phyloP scores from a whole-genome alignment of 192 early-diverging fungal species.

The Coemansia sp. region DNA sequence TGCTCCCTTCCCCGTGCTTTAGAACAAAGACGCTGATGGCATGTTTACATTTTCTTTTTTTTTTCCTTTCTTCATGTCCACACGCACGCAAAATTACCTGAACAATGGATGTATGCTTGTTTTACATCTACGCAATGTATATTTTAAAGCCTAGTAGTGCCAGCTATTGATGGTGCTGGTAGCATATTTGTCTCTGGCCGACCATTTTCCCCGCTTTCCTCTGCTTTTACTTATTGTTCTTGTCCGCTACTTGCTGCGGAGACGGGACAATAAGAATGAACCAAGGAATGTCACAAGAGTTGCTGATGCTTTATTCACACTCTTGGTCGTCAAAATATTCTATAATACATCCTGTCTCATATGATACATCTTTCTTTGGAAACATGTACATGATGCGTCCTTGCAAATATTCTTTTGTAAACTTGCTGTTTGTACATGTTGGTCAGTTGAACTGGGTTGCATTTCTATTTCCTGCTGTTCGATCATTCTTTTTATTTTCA shows the following conservation, averaged over 20 bases:
- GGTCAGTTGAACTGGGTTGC: background rate
- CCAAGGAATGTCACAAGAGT: background rate
- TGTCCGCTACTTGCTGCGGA: background rate
- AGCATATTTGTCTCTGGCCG: background rate
- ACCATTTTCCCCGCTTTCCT: background rate
- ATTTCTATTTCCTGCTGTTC: background rate
- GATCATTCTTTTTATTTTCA: background rate
- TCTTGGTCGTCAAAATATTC: background rate
- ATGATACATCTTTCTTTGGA: background rate
- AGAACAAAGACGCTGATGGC: background rate
- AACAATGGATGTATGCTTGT: background rate
- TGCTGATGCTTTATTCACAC: background rate
- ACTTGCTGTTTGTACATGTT: background rate
- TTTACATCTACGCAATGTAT: background rate
- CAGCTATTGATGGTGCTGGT: background rate
- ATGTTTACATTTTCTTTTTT: background rate
- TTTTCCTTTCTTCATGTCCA: background rate
- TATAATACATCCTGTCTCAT: constrained; percentile 3
- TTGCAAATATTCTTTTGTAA: background rate
- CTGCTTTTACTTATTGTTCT: background rate
- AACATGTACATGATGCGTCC: background rate
- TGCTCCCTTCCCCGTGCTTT: background rate
- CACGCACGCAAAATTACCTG: background rate
- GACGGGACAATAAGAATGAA: background rate
- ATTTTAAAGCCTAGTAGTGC: background rate